phyloP scores from a whole-genome alignment of 108 stramenopile genomes.

The Aurantiochytrium sp. region DNA sequence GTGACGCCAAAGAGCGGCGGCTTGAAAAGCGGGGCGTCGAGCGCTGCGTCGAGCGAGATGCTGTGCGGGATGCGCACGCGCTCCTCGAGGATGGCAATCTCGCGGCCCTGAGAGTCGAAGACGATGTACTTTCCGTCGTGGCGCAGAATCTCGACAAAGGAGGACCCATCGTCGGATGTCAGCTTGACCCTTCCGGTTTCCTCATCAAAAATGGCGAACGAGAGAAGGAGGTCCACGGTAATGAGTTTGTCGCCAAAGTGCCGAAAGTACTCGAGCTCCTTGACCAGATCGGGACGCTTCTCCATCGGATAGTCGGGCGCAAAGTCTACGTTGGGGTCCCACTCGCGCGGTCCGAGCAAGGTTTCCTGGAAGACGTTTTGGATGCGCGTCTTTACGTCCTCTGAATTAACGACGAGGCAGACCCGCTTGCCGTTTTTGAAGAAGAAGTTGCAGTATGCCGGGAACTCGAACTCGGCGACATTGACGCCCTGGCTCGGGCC shows the following conservation, averaged over 20 bases:
- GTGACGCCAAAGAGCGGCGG: slow-evolving; percentile 89
- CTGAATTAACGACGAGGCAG: slow-evolving; percentile 37
- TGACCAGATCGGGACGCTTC: slow-evolving; percentile 75
- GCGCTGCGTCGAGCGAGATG: neutral
- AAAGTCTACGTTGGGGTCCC: slow-evolving; percentile 60
- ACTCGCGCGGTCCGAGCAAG: slow-evolving; percentile 34
- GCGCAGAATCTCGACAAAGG: neutral
- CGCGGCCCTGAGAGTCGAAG: slow-evolving; percentile 44
- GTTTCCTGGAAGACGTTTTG: slow-evolving; percentile 45
- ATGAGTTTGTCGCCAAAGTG: slow-evolving; percentile 74
- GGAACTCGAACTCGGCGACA: slow-evolving; percentile 46
- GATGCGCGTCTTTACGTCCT: slow-evolving; percentile 33
- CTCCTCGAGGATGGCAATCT: slow-evolving; percentile 4
- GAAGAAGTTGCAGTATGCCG: slow-evolving; percentile 45
- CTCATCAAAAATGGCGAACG: slow-evolving; percentile 72
- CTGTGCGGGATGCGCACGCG: neutral
- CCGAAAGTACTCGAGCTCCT: slow-evolving; percentile 78
- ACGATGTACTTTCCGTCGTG: slow-evolving; percentile 60
- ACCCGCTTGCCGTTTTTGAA: slow-evolving; percentile 26
- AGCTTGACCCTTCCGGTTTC: slow-evolving; percentile 37
- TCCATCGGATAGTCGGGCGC: slow-evolving; percentile 68
- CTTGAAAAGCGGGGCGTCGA: slow-evolving; percentile 40
- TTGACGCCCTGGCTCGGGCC: slow-evolving; percentile 37
- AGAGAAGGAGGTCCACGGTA: slow-evolving; percentile 67
- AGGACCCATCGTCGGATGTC: neutral